Percentiles rank a stretch among this genome's conserved stretches.
These are phyloP conservation scores for Raphidocelis subcapitata DNA, from an alignment of 139 green algal genomes.

Conservation along the genomic window DNA sequence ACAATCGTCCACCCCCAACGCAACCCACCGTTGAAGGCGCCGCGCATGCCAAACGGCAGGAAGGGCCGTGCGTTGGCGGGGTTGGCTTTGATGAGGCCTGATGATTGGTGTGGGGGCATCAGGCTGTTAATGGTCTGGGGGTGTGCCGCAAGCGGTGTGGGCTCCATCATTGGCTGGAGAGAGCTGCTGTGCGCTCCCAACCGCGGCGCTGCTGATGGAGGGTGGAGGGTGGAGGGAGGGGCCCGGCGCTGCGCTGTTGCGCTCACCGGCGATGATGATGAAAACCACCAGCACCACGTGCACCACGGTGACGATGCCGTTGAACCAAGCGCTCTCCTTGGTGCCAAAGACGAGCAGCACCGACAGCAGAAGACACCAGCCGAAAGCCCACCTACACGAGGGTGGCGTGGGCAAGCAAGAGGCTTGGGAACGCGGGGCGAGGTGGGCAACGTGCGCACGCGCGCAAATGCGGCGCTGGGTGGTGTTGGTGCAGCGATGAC, in stretches of 20 bases:
- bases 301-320: conserved; percentile 37
- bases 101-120: neutral
- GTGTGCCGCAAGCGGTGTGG: neutral
- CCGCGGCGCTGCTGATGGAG: neutral
- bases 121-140: neutral
- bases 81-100: conserved; percentile 15
- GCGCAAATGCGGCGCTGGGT: neutral
- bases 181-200: no score
- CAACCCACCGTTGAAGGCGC: conserved; percentile 11
- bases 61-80: conserved; percentile 17
- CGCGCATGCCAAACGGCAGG: conserved; percentile 14
- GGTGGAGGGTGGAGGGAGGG: neutral
- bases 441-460: neutral
- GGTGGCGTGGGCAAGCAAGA: neutral
- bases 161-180: no score
- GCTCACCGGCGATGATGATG: conserved; percentile 50
- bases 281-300: conserved; percentile 40
- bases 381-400: conserved; percentile 28
- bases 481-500: neutral
- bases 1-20: neutral
- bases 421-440: neutral
- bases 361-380: conserved; percentile 28
- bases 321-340: conserved; percentile 50
- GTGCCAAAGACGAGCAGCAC: conserved; percentile 51
- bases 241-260: conserved; percentile 6